Conservation (phyloP, 768 basidiomycete genomes). For the Rhizopogon sp. region DNA sequence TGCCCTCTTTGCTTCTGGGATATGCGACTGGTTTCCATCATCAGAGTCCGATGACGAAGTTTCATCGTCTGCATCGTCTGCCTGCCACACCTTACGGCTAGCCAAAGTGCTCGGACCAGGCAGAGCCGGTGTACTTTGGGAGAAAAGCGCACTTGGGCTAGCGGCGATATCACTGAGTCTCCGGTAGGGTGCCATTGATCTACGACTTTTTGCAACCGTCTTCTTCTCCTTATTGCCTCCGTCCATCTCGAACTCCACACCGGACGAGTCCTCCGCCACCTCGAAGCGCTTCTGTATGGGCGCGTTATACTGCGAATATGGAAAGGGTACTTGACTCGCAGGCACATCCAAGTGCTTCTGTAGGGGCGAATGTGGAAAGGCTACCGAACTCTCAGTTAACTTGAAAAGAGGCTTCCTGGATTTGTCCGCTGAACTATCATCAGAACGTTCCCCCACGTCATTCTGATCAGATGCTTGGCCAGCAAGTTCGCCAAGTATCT, state of each 20-base stretch:
- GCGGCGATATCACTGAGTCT: conserved; percentile 49
- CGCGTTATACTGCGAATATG: conserved; percentile 43
- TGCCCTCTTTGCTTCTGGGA: conserved; percentile 54
- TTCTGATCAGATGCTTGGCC: conserved; percentile 9
- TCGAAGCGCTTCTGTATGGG: conserved; percentile 8
- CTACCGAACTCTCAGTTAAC: conserved; percentile 45
- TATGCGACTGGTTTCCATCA: conserved; percentile 38
- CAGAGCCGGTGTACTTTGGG: conserved; percentile 30
- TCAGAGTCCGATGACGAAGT: conserved; percentile 35
- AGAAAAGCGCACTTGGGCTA: conserved; percentile 25
- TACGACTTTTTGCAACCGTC: conserved; percentile 8
- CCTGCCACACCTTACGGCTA: conserved; percentile 8
- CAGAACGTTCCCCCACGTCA: conserved; percentile 1
- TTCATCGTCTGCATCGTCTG: conserved; percentile 27
- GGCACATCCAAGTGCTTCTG: conserved; percentile 7
- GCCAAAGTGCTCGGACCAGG: conserved; percentile 22
- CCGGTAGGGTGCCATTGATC: conserved; percentile 30
- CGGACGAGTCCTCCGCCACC: conserved; percentile 13
- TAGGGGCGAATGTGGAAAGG: conserved; percentile 44
- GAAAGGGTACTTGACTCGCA: conserved; percentile 49
- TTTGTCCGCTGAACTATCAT: background rate
- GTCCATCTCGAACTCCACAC: conserved; percentile 31
- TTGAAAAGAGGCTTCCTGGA: conserved; percentile 39
- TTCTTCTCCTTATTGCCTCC: conserved; percentile 21
- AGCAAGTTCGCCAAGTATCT: background rate